phyloP scores from a whole-genome alignment of 495 filamentous ascomycete species.

The Neurospora africana region DNA sequence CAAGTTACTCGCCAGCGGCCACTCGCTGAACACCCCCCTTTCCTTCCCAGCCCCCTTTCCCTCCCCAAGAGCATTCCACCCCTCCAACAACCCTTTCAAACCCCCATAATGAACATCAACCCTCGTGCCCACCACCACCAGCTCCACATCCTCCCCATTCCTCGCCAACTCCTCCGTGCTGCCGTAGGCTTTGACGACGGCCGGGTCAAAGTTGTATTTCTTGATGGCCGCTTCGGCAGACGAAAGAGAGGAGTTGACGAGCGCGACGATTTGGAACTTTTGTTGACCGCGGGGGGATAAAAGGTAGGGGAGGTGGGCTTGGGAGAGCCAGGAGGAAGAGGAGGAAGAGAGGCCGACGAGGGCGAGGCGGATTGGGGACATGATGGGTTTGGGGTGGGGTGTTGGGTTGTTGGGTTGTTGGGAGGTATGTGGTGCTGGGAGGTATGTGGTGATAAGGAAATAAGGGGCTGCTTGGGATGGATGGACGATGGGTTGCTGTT shows the following conservation, averaged over 20 bases:
- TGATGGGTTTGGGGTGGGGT: not conserved
- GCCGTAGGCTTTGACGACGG: slow-evolving; percentile 39
- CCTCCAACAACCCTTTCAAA: slow-evolving; percentile 32
- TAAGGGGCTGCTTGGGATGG: no score
- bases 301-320: slow-evolving; percentile 48
- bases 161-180: slow-evolving; percentile 35
- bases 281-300: slow-evolving; percentile 24
- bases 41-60: not conserved
- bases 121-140: slow-evolving; percentile 45
- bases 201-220: slow-evolving; percentile 29
- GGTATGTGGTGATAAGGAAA: no score
- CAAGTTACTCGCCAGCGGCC: slow-evolving; percentile 37
- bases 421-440: no score
- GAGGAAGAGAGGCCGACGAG: slow-evolving; percentile 47
- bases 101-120: slow-evolving; percentile 42
- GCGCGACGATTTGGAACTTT: slow-evolving; percentile 46
- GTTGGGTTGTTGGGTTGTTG: not conserved
- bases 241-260: slow-evolving; percentile 45
- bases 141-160: slow-evolving; percentile 42
- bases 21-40: slow-evolving; percentile 42
- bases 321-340: slow-evolving; percentile 41
- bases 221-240: slow-evolving; percentile 40
- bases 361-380: slow-evolving; percentile 40
- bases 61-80: slow-evolving; percentile 35
- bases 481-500: not conserved